phyloP scores from a whole-genome alignment of 2,329 filamentous ascomycete species.

The Fusarium pseudocircinatum region DNA sequence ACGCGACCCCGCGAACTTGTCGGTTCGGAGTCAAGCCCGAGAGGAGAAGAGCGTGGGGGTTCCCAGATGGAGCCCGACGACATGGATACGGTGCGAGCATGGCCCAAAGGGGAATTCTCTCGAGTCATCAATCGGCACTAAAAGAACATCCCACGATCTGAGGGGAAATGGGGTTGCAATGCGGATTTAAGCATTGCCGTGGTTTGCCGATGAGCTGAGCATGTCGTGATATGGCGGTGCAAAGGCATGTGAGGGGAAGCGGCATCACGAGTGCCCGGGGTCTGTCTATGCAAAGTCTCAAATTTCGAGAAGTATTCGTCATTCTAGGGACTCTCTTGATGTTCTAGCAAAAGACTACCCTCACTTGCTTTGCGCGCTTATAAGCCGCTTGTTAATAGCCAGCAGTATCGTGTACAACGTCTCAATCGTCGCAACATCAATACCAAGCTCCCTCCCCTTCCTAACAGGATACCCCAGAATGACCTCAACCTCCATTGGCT shows the following conservation, averaged over 20 bases:
- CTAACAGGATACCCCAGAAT: constrained; percentile 69
- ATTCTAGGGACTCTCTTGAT: too few relatives aligned
- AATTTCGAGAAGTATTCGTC: too few relatives aligned
- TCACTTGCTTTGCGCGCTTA: not conserved
- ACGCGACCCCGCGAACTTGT: constrained; percentile 11
- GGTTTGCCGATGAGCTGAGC: not conserved
- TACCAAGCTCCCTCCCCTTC: constrained; percentile 62
- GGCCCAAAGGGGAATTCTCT: not conserved
- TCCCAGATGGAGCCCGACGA: not conserved
- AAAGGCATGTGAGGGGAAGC: not conserved
- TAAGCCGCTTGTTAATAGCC: constrained; percentile 43
- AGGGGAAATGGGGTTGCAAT: not conserved
- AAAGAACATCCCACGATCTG: constrained; percentile 14
- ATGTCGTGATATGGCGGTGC: not conserved
- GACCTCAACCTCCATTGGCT: constrained; percentile 70
- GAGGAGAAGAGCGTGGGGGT: constrained; percentile 17
- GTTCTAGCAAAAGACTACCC: accelerated
- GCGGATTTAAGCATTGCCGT: not conserved
- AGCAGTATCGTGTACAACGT: constrained; percentile 49
- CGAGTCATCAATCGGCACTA: constrained; percentile 15
- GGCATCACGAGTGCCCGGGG: too few relatives aligned
- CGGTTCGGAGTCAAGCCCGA: constrained; percentile 5
- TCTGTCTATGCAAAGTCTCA: too few relatives aligned
- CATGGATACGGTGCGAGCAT: not conserved
- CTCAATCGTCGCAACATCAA: constrained; percentile 63